These are phyloP conservation scores for Pelargonium australe DNA, from an alignment of 441 rosid genomes.

Conservation along the genomic window DNA sequence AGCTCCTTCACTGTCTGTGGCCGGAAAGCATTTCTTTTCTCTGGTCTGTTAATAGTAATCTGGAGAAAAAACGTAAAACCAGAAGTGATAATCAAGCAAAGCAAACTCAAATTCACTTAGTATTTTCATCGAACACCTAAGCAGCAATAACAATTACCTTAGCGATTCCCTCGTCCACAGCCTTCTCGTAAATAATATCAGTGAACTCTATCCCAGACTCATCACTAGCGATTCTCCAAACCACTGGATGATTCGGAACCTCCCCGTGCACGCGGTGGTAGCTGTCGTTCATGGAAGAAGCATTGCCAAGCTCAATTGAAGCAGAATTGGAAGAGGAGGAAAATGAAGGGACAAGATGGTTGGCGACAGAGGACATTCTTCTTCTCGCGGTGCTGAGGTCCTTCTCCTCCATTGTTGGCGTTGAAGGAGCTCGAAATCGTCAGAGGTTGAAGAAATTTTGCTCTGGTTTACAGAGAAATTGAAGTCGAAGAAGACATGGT, in stretches of 20 bases:
- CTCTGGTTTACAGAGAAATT: conserved; percentile 7
- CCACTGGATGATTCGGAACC: conserved; percentile 45
- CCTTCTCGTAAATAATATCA: conserved; percentile 77
- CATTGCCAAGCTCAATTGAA: conserved; percentile 27
- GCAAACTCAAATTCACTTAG: background rate
- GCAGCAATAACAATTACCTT: conserved; percentile 37
- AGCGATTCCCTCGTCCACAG: conserved; percentile 73
- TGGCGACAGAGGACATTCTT: conserved; percentile 41
- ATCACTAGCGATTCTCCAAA: conserved; percentile 48
- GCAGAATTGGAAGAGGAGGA: conserved; percentile 8
- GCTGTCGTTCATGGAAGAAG: conserved; percentile 46
- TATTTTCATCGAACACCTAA: conserved; percentile 6
- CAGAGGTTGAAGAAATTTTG: conserved; percentile 15
- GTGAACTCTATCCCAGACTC: conserved; percentile 40
- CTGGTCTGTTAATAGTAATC: conserved; percentile 81
- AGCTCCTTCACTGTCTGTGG: conserved; percentile 74
- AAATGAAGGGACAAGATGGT: conserved; percentile 33
- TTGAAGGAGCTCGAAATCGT: conserved; percentile 10
- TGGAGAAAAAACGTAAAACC: conserved; percentile 18
- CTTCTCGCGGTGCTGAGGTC: conserved; percentile 34
- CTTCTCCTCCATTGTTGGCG: conserved; percentile 32
- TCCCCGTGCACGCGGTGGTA: conserved; percentile 72
- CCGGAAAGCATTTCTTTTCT: conserved; percentile 72
- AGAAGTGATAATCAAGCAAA: background rate
- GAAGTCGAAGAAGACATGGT: background rate